Evolutionary conservation across 345 rosid species (phyloP).

Genomic region (Eucalyptus guilfoylei): DNA sequence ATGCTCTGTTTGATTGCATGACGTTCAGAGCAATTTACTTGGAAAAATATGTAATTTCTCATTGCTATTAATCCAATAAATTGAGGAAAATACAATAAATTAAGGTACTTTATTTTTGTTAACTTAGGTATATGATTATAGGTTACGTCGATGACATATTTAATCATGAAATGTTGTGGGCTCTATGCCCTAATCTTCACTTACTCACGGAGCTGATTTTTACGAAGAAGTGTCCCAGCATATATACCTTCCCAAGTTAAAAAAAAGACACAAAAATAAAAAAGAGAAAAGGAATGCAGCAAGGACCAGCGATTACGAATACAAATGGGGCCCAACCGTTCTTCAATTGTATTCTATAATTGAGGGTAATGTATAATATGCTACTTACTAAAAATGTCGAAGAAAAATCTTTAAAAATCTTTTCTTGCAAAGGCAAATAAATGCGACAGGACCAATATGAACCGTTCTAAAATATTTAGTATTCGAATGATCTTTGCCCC

Average conservation of each 20-base stretch:
- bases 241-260: neutral
- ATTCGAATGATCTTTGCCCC: neutral
- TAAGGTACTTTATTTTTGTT: neutral
- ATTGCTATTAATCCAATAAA: neutral
- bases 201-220: neutral
- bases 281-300: neutral
- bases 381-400: neutral
- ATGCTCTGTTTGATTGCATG: neutral
- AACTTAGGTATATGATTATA: neutral
- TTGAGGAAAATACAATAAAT: neutral
- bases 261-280: neutral
- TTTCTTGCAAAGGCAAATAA: neutral
- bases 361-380: neutral
- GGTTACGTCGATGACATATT: neutral
- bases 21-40: neutral
- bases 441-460: neutral
- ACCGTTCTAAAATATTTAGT: neutral
- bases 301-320: neutral
- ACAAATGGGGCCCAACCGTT: neutral
- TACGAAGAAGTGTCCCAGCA: neutral
- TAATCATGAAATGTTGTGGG: neutral
- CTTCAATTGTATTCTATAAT: neutral
- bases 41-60: neutral
- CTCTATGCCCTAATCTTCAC: neutral
- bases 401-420: neutral